Evolutionary conservation across 2,329 filamentous ascomycete species (phyloP).

Genomic region (Fusarium sp.): DNA sequence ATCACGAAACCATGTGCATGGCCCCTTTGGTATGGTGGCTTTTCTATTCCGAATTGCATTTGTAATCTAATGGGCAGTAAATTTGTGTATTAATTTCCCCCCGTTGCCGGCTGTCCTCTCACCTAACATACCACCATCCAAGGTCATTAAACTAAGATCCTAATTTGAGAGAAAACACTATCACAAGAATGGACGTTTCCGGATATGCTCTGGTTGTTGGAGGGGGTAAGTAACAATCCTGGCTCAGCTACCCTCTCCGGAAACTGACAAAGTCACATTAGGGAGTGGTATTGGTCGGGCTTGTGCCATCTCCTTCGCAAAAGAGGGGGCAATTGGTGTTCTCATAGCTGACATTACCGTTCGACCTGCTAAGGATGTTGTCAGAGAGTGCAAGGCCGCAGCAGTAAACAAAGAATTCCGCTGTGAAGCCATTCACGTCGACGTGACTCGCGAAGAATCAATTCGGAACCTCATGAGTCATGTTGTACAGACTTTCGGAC

Average conservation of each 20-base stretch:
- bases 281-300: neutral
- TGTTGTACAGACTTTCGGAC: neutral
- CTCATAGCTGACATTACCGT: neutral
- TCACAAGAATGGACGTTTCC: neutral
- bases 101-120: neutral
- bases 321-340: neutral
- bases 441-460: neutral
- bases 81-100: neutral
- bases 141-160: accelerated
- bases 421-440: neutral
- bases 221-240: neutral
- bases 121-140: no score
- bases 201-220: neutral
- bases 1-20: neutral
- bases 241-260: accelerated
- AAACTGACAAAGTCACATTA: neutral
- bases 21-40: neutral
- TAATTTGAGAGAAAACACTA: neutral
- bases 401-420: neutral
- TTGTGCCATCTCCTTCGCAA: neutral
- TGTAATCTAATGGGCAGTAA: neutral
- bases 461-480: neutral
- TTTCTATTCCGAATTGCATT: neutral
- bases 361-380: neutral
- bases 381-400: neutral